A percentile compares a stretch with the other conserved stretches of the same genome.
Conservation (phyloP, 2,329 filamentous ascomycete genomes). For the Ophiostoma ulmi region DNA sequence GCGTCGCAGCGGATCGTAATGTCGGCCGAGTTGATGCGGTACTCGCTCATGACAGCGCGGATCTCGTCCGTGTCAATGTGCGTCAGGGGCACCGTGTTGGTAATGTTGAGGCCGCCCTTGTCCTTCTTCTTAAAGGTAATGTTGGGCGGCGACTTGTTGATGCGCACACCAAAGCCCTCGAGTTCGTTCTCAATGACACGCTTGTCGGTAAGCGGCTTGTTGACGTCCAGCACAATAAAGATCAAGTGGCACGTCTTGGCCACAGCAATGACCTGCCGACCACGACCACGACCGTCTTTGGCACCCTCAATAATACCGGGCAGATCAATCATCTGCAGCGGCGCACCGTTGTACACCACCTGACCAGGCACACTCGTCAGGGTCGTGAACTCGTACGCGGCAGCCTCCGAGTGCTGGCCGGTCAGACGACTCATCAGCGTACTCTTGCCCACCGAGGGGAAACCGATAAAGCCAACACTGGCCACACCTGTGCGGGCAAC, state of each 20-base stretch:
- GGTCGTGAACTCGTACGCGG: constrained; percentile 98
- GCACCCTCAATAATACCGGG: constrained; percentile 98
- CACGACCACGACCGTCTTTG: constrained; percentile 95
- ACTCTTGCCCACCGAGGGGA: constrained; percentile 97
- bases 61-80: constrained; percentile 96
- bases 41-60: constrained; percentile 95
- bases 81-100: constrained; percentile 83
- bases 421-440: constrained; percentile 93
- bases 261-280: constrained; percentile 96
- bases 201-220: constrained; percentile 97
- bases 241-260: constrained; percentile 98
- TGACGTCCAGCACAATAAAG: constrained; percentile 97
- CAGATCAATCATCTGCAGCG: constrained; percentile 96
- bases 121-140: constrained; percentile 99
- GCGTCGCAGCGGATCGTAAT: constrained; percentile 97
- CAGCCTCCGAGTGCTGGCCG: constrained; percentile 93
- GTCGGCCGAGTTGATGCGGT: constrained; percentile 92
- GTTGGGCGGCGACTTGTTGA: constrained; percentile 96
- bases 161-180: constrained; percentile 94
- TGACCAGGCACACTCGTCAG: constrained; percentile 95
- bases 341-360: constrained; percentile 92
- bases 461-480: constrained; percentile 95
- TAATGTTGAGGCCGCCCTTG: constrained; percentile 93
- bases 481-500: constrained; percentile 96
- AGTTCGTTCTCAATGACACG: constrained; percentile 89